Evolutionary conservation across 2,329 filamentous ascomycete genomes (phyloP).

Genomic region (Neurospora crassa): DNA sequence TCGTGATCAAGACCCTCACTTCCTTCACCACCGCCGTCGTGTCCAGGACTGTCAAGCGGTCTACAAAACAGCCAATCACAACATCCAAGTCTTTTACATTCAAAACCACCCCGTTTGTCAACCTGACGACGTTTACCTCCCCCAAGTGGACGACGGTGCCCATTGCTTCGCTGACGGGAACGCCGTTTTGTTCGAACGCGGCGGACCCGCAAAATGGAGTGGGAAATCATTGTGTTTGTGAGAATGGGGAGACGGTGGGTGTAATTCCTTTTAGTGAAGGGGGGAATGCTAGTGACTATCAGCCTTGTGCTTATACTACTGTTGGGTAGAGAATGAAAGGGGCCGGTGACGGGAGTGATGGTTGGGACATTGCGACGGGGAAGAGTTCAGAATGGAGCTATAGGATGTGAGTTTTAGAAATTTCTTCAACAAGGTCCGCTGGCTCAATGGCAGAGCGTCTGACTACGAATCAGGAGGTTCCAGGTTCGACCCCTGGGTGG

Average conservation of each 20-base stretch:
- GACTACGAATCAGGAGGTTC: background rate
- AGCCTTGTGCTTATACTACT: conserved; percentile 7
- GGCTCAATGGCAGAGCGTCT: background rate
- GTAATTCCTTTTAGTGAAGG: conserved; percentile 3
- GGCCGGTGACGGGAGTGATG: no score
- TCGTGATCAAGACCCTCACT: background rate
- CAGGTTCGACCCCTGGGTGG: background rate
- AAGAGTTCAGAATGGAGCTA: accelerated
- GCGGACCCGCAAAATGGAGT: conserved; percentile 2
- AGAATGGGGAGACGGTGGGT: conserved; percentile 1
- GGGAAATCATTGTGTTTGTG: conserved; percentile 3
- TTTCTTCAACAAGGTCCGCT: no score
- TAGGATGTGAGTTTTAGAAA: no score
- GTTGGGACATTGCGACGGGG: no score
- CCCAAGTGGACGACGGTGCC: conserved; percentile 2
- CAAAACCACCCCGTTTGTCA: background rate
- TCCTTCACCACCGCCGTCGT: background rate
- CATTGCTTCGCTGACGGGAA: background rate
- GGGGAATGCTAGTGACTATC: conserved; percentile 1
- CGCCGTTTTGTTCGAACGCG: conserved; percentile 3
- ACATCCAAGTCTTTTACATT: background rate
- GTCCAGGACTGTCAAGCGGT: background rate
- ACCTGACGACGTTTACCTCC: background rate
- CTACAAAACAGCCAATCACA: background rate
- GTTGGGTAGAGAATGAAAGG: background rate